phyloP scores from a whole-genome alignment of 2,329 filamentous ascomycete species.

The Blastomyces gilchristii region DNA sequence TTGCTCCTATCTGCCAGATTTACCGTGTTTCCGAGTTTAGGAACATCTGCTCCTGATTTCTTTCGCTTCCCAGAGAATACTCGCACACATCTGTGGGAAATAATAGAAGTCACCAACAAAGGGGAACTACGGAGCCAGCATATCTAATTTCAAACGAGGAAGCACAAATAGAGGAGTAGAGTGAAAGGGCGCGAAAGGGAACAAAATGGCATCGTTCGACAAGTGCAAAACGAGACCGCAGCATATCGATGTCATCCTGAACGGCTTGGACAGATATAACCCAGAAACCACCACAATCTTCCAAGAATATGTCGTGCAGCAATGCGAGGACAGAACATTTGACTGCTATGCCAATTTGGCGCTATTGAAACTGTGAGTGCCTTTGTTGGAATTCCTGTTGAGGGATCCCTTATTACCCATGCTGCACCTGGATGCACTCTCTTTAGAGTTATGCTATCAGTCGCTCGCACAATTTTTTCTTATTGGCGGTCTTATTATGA shows the following conservation, averaged over 20 bases:
- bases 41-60: background rate
- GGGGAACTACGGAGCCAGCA: background rate
- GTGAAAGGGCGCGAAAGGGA: constrained; percentile 13
- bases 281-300: constrained; percentile 89
- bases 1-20: background rate
- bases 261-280: constrained; percentile 96
- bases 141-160: background rate
- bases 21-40: background rate
- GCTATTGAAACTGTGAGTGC: constrained; percentile 79
- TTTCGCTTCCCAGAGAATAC: background rate
- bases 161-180: no score
- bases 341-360: constrained; percentile 97
- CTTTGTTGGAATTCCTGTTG: constrained; percentile 3
- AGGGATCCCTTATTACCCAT: constrained; percentile 11
- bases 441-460: background rate
- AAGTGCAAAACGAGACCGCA: constrained; percentile 85
- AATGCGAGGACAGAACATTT: constrained; percentile 90
- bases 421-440: constrained; percentile 6
- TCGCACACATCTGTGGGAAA: background rate
- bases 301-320: constrained; percentile 86
- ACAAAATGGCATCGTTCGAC: constrained; percentile 50
- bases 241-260: constrained; percentile 86
- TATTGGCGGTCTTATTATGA: constrained; percentile 44
- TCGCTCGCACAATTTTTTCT: background rate
- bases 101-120: no score